phyloP scores from a whole-genome alignment of 208 protist genomes.

The Crithidia acanthocephali region DNA sequence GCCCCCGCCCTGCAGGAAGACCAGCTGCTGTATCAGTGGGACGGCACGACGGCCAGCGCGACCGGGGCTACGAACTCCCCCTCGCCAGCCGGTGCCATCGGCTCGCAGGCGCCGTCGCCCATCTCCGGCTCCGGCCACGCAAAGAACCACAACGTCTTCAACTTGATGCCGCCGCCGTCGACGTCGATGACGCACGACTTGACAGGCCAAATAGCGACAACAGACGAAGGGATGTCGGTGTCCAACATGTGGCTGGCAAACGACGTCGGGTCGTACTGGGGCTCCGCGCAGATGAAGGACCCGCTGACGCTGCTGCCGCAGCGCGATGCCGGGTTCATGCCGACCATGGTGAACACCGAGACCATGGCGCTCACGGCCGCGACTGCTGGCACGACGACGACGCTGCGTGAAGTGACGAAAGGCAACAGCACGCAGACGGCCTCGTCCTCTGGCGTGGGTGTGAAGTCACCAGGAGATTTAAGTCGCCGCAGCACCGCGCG shows the following conservation, averaged over 20 bases:
- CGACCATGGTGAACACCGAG: too few species aligned
- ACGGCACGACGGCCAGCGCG: conserved; percentile 5
- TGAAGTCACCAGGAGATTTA: conserved; percentile 12
- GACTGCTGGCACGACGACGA: background rate
- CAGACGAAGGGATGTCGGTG: background rate
- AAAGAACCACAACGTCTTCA: conserved; percentile 10
- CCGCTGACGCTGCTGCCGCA: conserved; percentile 2
- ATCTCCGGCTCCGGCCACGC: background rate
- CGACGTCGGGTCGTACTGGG: conserved; percentile 14
- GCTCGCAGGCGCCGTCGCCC: conserved; percentile 7
- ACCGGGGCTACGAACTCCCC: background rate
- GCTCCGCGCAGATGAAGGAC: conserved; percentile 15
- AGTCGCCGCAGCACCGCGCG: conserved; percentile 16
- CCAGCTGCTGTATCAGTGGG: conserved; percentile 25
- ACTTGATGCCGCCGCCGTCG: conserved; percentile 3
- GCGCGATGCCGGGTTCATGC: background rate
- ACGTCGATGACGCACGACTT: conserved; percentile 10
- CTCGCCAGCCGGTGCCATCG: conserved; percentile 6
- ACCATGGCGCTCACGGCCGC: background rate
- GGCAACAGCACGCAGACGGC: background rate
- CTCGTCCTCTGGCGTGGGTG: background rate
- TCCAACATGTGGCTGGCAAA: conserved; percentile 15
- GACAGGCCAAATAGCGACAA: background rate
- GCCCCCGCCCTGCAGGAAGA: conserved; percentile 15
- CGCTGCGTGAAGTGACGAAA: background rate